Evolutionary conservation across 148 eudicot species (phyloP), one percentile per base, ranked within the genome.

Genomic region (Tetragonia tetragonoides): DNA sequence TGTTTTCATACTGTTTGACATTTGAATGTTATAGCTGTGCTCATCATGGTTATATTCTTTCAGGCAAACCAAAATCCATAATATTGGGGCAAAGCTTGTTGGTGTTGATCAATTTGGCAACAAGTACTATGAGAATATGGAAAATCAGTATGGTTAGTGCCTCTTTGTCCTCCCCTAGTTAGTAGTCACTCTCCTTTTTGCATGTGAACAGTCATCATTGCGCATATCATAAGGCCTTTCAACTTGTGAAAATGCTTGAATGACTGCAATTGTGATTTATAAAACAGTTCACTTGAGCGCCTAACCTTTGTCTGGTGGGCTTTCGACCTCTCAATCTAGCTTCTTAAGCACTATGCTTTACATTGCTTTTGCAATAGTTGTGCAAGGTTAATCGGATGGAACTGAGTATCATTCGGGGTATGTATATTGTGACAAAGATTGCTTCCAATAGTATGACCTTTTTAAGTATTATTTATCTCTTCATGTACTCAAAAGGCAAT

Each of bases 61-160:
- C 87, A 95, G 99, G 93, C 99, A 95, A 86, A 95, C 99, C 72
- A 95, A 95, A 87, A 89, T 95, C 69, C 99, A 95, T 82, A 95
- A 91, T 68, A 87, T 95, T 47, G 99, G 99, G 20, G 99, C 90
- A 76, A 91, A 87, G n/a, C 77, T 95, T 73, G 94, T 91, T 77
- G 99, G 99, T 40, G 89, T 95, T 71, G 99, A 95, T 80, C 94
- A 95, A 79, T 92, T 88, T 78, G 99, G 99, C 42, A 95, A 95
- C 68, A 95, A 92, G 83, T 95, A 95, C 72, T 95, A 86, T 81
- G 89, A 95, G 85, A 95, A 87, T 28, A 84, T 95, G 68, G 91
- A 87, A 38, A 86, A 82, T 80, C 99, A 95, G 83, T 87, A 81
- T 81, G 99, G 99, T 95, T 12, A 77, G 95, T 87, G 61, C 81